Conservation (phyloP, 164 flowering plant genomes). For the Tetracentron sinense region DNA sequence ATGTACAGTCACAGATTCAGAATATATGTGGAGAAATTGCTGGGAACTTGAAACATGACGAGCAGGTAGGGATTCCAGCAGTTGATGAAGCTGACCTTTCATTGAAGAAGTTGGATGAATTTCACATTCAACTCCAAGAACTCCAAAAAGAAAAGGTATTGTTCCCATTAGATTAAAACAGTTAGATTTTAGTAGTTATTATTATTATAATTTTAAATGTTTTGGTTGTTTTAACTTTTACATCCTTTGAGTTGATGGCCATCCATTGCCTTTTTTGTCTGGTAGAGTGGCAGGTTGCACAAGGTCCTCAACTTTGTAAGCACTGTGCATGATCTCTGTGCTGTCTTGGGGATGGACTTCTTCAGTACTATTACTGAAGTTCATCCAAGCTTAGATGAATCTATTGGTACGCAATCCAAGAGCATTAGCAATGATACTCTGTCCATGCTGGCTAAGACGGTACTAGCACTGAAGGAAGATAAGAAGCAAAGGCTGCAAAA, state of each 20-base stretch:
- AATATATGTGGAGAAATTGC: conserved; percentile 83
- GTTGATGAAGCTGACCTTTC: conserved; percentile 86
- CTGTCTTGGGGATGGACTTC: conserved; percentile 91
- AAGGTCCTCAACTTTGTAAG: conserved; percentile 90
- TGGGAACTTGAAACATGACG: conserved; percentile 43
- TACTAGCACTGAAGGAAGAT: conserved; percentile 69
- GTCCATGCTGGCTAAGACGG: conserved; percentile 72
- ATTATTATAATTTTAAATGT: neutral
- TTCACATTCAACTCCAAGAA: conserved; percentile 72
- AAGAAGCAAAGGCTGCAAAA: conserved; percentile 78
- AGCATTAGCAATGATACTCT: conserved; percentile 92
- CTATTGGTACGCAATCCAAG: conserved; percentile 74
- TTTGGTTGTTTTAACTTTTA: neutral
- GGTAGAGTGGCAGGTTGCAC: conserved; percentile 85
- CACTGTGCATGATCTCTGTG: conserved; percentile 92
- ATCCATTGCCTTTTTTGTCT: conserved; percentile 8
- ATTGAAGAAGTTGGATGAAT: conserved; percentile 75
- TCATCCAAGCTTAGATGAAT: conserved; percentile 87
- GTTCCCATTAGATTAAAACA: neutral
- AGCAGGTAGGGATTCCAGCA: conserved; percentile 33
- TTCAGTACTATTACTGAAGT: conserved; percentile 80
- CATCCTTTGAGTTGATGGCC: neutral
- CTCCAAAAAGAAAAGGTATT: conserved; percentile 93
- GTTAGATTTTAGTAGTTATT: neutral
- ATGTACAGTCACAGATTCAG: conserved; percentile 79